Evolutionary conservation across 257 asterid genomes (phyloP).

Genomic region (Sherardia arvensis): DNA sequence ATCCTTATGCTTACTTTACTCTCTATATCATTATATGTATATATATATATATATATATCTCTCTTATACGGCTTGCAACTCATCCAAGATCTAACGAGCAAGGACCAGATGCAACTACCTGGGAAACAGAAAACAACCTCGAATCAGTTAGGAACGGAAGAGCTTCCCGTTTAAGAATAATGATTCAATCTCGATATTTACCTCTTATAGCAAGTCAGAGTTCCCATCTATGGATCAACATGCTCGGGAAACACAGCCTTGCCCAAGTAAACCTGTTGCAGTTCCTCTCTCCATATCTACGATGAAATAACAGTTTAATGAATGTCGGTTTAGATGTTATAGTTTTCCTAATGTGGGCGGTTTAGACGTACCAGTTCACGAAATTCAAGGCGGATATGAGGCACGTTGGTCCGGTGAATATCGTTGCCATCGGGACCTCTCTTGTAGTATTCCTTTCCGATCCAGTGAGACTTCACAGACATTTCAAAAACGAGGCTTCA

Average conservation of each 20-base stretch:
- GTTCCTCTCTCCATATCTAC: constrained; percentile 93
- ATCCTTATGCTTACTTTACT: background rate
- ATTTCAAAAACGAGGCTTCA: background rate
- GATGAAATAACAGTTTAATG: background rate
- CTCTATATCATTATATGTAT: no score
- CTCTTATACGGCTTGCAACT: background rate
- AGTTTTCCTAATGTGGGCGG: background rate
- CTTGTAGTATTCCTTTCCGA: constrained; percentile 75
- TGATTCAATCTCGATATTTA: background rate
- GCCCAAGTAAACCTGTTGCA: constrained; percentile 80
- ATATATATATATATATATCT: background rate
- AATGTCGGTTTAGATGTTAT: background rate
- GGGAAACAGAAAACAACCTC: background rate
- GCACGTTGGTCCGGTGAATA: constrained; percentile 91
- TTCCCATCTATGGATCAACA: constrained; percentile 45
- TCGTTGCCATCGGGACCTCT: constrained; percentile 93
- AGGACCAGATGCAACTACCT: constrained; percentile 1
- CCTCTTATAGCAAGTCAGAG: constrained; percentile 5
- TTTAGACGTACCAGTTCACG: constrained; percentile 74
- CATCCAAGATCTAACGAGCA: background rate
- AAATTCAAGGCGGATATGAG: constrained; percentile 87
- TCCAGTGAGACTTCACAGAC: constrained; percentile 74
- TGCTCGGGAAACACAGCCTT: constrained; percentile 48
- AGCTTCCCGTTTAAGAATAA: no score
- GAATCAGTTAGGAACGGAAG: background rate